phyloP scores from a whole-genome alignment of 495 filamentous ascomycete genomes.

The Neurospora intermedia region DNA sequence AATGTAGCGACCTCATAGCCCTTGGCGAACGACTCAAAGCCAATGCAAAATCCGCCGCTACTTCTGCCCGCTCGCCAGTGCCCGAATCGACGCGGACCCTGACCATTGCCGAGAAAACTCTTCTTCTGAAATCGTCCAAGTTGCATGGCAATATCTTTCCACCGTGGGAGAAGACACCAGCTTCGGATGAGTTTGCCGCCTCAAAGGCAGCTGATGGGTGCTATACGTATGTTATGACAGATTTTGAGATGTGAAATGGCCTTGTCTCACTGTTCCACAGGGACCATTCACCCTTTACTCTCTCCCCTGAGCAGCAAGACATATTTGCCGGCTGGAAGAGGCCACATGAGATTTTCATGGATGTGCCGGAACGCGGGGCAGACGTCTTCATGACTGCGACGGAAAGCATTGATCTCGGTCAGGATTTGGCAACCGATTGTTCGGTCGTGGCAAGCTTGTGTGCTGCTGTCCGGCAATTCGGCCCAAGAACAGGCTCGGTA shows the following conservation, averaged over 20 bases:
- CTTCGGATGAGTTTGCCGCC: slow-evolving; percentile 8
- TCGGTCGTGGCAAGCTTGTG: slow-evolving; percentile 95
- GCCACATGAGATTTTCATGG: slow-evolving; percentile 43
- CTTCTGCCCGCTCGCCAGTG: slow-evolving; percentile 22
- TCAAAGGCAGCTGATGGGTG: background rate
- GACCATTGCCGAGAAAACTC: slow-evolving; percentile 63
- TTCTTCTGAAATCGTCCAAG: slow-evolving; percentile 65
- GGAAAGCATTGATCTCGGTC: slow-evolving; percentile 64
- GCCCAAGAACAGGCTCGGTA: slow-evolving; percentile 26
- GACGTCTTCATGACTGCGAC: slow-evolving; percentile 44
- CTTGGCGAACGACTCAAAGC: slow-evolving; percentile 66
- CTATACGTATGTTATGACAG: background rate
- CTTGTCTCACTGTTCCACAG: slow-evolving; percentile 29
- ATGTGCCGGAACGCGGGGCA: slow-evolving; percentile 2
- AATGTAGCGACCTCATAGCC: slow-evolving; percentile 54
- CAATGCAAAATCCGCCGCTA: slow-evolving; percentile 11
- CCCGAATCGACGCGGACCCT: slow-evolving; percentile 52
- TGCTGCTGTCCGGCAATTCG: slow-evolving; percentile 47
- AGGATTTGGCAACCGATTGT: slow-evolving; percentile 90
- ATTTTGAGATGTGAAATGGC: background rate
- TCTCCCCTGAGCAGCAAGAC: slow-evolving; percentile 60
- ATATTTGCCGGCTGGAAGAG: slow-evolving; percentile 78
- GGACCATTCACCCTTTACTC: slow-evolving; percentile 51
- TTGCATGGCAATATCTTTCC: slow-evolving; percentile 73
- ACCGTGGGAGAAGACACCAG: slow-evolving; percentile 61